These are phyloP conservation scores for Glebionis coronaria DNA, from an alignment of 129 eudicot genomes.

Conservation along the genomic window DNA sequence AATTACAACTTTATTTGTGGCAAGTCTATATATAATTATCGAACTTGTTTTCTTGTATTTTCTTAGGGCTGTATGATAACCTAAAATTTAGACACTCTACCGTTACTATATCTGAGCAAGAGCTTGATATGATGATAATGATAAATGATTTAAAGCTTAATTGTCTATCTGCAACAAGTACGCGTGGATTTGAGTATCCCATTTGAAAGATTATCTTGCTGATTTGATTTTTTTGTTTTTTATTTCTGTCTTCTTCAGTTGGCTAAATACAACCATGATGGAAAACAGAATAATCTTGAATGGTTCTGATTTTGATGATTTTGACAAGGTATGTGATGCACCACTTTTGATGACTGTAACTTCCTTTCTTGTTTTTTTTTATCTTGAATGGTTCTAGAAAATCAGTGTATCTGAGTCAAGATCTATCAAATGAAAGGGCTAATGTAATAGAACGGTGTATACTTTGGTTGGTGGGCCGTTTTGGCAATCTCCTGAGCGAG, in stretches of 20 bases:
- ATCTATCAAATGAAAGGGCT: neutral
- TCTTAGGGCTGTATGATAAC: neutral
- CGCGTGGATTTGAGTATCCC: too few relatives aligned
- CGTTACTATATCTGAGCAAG: neutral
- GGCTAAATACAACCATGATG: conserved; percentile 88
- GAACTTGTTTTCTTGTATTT: neutral
- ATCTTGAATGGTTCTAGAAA: too few relatives aligned
- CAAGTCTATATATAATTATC: neutral
- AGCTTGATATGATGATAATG: neutral
- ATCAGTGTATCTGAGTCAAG: neutral
- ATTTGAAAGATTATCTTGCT: conserved; percentile 3
- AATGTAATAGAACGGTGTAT: too few relatives aligned
- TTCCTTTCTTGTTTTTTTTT: neutral
- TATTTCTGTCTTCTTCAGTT: conserved; percentile 43
- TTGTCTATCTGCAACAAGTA: neutral
- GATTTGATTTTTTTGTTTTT: neutral
- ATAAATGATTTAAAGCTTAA: conserved; percentile 8
- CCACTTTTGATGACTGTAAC: neutral
- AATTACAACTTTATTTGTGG: neutral
- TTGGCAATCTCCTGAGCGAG: too few relatives aligned
- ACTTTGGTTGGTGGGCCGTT: too few relatives aligned
- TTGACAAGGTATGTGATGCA: conserved; percentile 58
- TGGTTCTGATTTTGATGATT: conserved; percentile 73
- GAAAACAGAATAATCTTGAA: conserved; percentile 54
- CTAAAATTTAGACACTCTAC: neutral